Conservation (phyloP, 352 stramenopile species). For the Globisporangium echinulatum region DNA sequence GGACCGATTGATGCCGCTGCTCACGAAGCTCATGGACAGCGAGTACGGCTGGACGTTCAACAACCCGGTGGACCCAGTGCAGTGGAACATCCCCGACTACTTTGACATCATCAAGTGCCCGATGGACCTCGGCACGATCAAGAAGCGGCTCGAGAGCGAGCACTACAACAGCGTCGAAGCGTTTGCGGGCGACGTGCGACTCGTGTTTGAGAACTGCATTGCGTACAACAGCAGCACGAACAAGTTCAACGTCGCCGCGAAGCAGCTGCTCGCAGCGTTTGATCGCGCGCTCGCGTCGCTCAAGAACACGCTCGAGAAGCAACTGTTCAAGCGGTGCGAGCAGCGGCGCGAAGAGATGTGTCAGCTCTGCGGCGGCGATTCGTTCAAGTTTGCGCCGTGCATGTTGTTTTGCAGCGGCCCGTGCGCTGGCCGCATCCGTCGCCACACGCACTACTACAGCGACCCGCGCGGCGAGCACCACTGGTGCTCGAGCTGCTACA, state of each 20-base stretch:
- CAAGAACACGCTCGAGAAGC: constrained; percentile 78
- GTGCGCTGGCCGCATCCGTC: constrained; percentile 74
- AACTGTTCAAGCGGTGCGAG: constrained; percentile 81
- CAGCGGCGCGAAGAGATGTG: constrained; percentile 85
- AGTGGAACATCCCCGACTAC: constrained; percentile 90
- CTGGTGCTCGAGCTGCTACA: constrained; percentile 87
- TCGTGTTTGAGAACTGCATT: constrained; percentile 89
- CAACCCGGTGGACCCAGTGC: constrained; percentile 93
- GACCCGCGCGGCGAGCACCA: constrained; percentile 79
- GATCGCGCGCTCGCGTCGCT: constrained; percentile 56
- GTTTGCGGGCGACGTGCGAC: constrained; percentile 81
- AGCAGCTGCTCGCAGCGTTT: constrained; percentile 73
- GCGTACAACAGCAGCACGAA: constrained; percentile 87
- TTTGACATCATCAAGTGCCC: constrained; percentile 94
- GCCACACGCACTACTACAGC: constrained; percentile 86
- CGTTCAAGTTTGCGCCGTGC: constrained; percentile 87
- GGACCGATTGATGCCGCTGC: constrained; percentile 72
- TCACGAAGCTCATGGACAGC: constrained; percentile 86
- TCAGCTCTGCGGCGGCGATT: constrained; percentile 83
- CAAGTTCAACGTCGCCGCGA: constrained; percentile 85
- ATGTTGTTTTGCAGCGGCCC: constrained; percentile 87
- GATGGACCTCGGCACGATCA: constrained; percentile 99
- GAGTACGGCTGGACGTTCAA: constrained; percentile 91
- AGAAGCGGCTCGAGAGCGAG: constrained; percentile 93
- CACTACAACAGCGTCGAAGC: constrained; percentile 90